phyloP scores from a whole-genome alignment of 2,329 filamentous ascomycete species.

The Calonectria fujianensis region DNA sequence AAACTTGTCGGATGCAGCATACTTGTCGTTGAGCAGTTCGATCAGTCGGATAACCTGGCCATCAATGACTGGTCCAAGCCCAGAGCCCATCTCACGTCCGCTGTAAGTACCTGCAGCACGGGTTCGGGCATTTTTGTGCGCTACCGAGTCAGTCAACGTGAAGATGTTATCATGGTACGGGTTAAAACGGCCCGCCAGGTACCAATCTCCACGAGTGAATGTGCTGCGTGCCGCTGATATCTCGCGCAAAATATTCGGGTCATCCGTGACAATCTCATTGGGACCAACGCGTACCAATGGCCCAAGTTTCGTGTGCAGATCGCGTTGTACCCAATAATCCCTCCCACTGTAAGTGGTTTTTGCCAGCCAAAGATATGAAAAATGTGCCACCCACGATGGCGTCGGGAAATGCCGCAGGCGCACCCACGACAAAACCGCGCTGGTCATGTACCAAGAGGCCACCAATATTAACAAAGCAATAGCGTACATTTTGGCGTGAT shows the following conservation, averaged over 20 bases:
- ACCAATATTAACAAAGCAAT: not conserved
- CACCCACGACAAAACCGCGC: not conserved
- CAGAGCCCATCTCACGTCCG: not conserved
- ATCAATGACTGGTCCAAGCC: not conserved
- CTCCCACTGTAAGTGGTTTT: constrained; percentile 3
- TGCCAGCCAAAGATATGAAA: constrained; percentile 4
- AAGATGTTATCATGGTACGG: constrained; percentile 5
- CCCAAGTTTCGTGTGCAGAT: not conserved
- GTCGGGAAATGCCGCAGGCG: not conserved
- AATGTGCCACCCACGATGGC: not conserved
- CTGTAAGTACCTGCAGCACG: not conserved
- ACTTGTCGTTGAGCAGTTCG: not conserved
- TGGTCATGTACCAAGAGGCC: not conserved
- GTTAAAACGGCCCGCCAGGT: not conserved
- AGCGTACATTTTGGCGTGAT: not conserved
- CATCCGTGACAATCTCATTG: not conserved
- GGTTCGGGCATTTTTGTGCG: not conserved
- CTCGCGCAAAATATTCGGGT: not conserved
- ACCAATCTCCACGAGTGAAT: not conserved
- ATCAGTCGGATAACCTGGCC: not conserved
- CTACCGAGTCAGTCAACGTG: not conserved
- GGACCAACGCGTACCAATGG: not conserved
- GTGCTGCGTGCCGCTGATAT: not conserved
- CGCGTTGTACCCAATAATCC: constrained; percentile 1
- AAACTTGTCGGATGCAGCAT: not conserved